Conservation (phyloP, 768 basidiomycete genomes). For the Tephrocybe sp. region DNA sequence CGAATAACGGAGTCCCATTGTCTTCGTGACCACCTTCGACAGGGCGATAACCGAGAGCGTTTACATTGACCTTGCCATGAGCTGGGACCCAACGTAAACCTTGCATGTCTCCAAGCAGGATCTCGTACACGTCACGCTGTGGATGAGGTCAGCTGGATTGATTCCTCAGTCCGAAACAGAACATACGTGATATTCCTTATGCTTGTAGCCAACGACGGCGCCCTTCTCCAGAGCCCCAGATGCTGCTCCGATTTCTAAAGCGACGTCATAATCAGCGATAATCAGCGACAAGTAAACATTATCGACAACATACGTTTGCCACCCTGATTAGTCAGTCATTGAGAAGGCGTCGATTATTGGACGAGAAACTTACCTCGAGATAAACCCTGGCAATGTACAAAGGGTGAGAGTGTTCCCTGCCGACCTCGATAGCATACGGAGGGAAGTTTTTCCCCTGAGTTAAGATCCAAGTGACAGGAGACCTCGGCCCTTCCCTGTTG, state of each 20-base stretch:
- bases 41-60: conserved; percentile 44
- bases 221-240: conserved; percentile 58
- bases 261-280: conserved; percentile 3
- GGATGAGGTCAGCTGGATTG: not conserved
- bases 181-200: conserved; percentile 59
- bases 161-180: not conserved
- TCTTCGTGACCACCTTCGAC: conserved; percentile 71
- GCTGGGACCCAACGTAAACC: conserved; percentile 59
- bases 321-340: conserved; percentile 34
- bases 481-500: conserved; percentile 39
- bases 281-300: conserved; percentile 26
- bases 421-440: conserved; percentile 53
- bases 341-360: not conserved
- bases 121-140: conserved; percentile 63
- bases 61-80: conserved; percentile 45
- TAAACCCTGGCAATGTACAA: conserved; percentile 64
- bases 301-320: conserved; percentile 47
- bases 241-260: conserved; percentile 68
- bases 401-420: conserved; percentile 48
- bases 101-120: conserved; percentile 63
- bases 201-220: conserved; percentile 59
- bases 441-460: conserved; percentile 62
- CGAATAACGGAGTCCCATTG: conserved; percentile 58
- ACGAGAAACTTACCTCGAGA: conserved; percentile 44
- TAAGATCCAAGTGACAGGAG: conserved; percentile 63